Evolutionary conservation across 352 stramenopile species (phyloP).

Genomic region (Globisporangium viniferum): DNA sequence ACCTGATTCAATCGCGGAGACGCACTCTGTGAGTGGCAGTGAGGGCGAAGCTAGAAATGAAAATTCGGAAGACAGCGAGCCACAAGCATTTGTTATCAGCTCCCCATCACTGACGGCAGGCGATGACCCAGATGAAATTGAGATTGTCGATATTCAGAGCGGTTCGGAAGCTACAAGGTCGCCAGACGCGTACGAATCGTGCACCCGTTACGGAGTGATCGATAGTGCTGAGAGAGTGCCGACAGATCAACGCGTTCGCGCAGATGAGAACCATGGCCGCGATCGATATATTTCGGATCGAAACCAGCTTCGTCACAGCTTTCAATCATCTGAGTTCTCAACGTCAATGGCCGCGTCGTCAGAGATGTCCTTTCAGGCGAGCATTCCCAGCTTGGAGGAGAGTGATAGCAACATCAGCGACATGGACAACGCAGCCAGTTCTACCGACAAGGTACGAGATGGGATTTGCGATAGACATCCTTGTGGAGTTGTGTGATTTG

Average conservation of each 20-base stretch:
- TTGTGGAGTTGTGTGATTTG: neutral
- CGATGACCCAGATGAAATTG: constrained; percentile 3
- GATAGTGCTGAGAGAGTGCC: neutral
- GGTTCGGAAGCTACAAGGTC: neutral
- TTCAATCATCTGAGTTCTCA: constrained; percentile 10
- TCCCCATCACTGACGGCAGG: neutral
- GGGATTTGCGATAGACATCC: neutral
- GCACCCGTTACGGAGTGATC: neutral
- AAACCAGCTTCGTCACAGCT: neutral
- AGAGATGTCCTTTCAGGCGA: constrained; percentile 41
- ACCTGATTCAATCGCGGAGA: neutral
- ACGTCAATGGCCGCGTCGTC: constrained; percentile 38
- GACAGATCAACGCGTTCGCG: neutral
- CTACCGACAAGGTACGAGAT: constrained; percentile 3
- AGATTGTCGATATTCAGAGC: constrained; percentile 9
- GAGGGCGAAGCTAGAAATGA: neutral
- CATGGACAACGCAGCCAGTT: neutral
- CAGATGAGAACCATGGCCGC: neutral
- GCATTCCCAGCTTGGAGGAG: constrained; percentile 40
- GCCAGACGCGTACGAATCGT: neutral
- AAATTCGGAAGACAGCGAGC: neutral
- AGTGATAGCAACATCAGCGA: neutral
- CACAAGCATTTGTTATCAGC: neutral
- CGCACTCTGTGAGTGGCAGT: neutral
- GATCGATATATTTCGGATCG: neutral